Percentiles rank a stretch among this genome's conserved stretches.
These are phyloP conservation scores for Novakomyces olei DNA, from an alignment of 805 yeast genomes.

Conservation along the genomic window DNA sequence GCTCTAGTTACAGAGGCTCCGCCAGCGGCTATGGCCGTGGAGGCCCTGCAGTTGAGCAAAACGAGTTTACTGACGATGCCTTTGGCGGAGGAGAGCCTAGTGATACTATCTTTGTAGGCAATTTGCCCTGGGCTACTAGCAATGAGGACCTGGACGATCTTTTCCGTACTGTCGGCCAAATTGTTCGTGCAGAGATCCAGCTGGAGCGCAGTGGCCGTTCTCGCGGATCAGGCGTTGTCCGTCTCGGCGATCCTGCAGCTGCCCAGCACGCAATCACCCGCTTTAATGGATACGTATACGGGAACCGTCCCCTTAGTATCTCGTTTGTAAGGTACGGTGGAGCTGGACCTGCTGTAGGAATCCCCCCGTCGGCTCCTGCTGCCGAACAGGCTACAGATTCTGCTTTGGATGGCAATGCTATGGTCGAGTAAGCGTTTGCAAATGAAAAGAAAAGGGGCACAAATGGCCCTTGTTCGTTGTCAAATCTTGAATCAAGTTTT, in stretches of 20 bases:
- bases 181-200: conserved; percentile 56
- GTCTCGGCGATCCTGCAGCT: conserved; percentile 38
- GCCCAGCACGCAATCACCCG: conserved; percentile 58
- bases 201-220: conserved; percentile 39
- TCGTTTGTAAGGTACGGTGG: conserved; percentile 33
- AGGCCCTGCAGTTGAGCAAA: too few relatives aligned
- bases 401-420: too few relatives aligned
- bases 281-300: conserved; percentile 62
- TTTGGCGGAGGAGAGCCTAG: conserved; percentile 38
- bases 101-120: conserved; percentile 41
- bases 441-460: too few relatives aligned
- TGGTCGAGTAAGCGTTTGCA: too few relatives aligned
- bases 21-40: too few relatives aligned
- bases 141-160: conserved; percentile 64
- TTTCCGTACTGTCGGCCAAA: conserved; percentile 64
- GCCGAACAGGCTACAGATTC: too few relatives aligned
- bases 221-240: conserved; percentile 68
- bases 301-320: conserved; percentile 49
- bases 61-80: conserved; percentile 44
- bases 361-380: too few relatives aligned
- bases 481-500: too few relatives aligned
- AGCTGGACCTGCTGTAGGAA: background rate
- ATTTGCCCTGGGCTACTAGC: conserved; percentile 76
- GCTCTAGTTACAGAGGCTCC: too few relatives aligned
- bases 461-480: too few relatives aligned